Evolutionary conservation across 1,284 basidiomycete genomes (phyloP).

Genomic region (Tilletia setariae): DNA sequence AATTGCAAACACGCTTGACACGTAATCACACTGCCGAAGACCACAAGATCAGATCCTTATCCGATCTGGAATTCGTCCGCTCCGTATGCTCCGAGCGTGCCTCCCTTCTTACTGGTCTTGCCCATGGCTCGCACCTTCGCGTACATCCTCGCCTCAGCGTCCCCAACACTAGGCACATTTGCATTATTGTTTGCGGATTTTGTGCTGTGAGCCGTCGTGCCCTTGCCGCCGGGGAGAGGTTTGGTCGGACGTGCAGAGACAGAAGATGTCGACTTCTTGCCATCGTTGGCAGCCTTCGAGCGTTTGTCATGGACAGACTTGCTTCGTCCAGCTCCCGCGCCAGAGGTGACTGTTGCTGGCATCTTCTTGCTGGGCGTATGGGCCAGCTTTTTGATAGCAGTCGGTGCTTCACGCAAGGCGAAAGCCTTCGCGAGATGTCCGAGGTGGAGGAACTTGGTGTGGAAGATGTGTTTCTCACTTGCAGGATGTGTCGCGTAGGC

Average conservation of each 20-base stretch:
- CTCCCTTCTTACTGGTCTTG: slow-evolving; percentile 73
- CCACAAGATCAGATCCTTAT: too few species aligned
- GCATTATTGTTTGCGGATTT: neutral
- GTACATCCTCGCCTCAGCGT: slow-evolving; percentile 80
- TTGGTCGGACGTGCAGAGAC: too few species aligned
- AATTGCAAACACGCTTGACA: too few species aligned
- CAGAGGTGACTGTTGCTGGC: too few species aligned
- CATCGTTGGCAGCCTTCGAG: too few species aligned
- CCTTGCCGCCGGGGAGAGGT: neutral
- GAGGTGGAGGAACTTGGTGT: slow-evolving; percentile 85
- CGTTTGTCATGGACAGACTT: too few species aligned
- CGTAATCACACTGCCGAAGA: too few species aligned
- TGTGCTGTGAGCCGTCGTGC: neutral
- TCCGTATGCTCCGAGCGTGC: slow-evolving; percentile 71
- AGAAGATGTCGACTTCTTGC: too few species aligned
- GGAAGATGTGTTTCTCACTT: slow-evolving; percentile 92
- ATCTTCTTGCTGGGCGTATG: neutral
- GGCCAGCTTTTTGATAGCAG: slow-evolving; percentile 58
- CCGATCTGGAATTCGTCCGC: slow-evolving; percentile 55
- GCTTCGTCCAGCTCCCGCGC: too few species aligned
- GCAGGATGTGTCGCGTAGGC: slow-evolving; percentile 97
- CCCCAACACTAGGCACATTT: slow-evolving; percentile 32
- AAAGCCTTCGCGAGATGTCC: slow-evolving; percentile 97
- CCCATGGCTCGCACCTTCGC: slow-evolving; percentile 79
- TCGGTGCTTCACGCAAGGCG: slow-evolving; percentile 87